Conservation (phyloP, 257 asterid genomes). For the Rubia yunnanensis region DNA sequence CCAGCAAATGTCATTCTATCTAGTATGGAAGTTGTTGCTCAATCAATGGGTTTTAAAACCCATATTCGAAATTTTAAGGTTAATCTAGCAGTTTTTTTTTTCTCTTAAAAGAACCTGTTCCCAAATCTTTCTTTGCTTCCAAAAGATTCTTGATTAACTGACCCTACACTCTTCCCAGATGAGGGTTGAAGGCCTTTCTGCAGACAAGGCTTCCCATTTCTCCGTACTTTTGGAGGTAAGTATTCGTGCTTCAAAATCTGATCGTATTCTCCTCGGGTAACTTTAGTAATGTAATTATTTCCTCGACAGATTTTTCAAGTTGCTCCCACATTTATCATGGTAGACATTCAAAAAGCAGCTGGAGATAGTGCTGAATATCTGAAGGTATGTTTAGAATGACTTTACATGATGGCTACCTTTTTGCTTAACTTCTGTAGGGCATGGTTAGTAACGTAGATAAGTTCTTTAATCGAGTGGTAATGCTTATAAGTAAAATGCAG, state of each 20-base stretch:
- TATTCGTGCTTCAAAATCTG: constrained; percentile 2
- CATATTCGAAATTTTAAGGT: constrained; percentile 96
- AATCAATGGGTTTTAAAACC: constrained; percentile 98
- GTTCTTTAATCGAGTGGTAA: too few relatives aligned
- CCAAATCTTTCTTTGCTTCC: too few relatives aligned
- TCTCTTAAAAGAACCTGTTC: too few relatives aligned
- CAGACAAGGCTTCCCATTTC: constrained; percentile 74
- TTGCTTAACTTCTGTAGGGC: background rate
- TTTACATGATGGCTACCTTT: background rate
- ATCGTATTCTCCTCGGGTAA: constrained; percentile 1
- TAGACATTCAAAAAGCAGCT: constrained; percentile 85
- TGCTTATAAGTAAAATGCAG: background rate
- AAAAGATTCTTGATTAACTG: background rate
- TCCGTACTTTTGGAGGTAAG: constrained; percentile 81
- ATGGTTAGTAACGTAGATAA: background rate
- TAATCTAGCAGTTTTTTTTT: constrained; percentile 2
- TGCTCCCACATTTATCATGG: constrained; percentile 90
- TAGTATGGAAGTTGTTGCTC: constrained; percentile 97
- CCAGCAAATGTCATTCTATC: constrained; percentile 86
- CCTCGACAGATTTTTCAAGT: constrained; percentile 64
- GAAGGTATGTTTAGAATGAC: constrained; percentile 20
- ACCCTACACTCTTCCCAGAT: constrained; percentile 32
- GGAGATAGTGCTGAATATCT: constrained; percentile 77
- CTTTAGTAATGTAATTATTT: constrained; percentile 6
- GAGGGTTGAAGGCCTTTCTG: constrained; percentile 93